Percentiles rank a stretch among this genome's conserved stretches.
phyloP scores from a whole-genome alignment of 1,284 basidiomycete genomes.

The Irpex lacteus region DNA sequence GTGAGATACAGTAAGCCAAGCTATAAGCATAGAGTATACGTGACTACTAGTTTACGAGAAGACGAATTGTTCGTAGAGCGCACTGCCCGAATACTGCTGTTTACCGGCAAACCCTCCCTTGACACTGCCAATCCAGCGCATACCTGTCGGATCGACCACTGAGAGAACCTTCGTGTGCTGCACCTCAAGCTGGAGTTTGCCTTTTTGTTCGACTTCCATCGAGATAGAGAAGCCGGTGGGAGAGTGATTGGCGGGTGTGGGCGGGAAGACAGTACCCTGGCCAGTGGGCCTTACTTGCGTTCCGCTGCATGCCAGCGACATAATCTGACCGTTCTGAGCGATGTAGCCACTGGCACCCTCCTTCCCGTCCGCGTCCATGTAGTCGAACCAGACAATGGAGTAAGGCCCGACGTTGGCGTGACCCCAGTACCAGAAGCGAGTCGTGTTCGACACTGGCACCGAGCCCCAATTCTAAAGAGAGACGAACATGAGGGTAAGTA shows the following conservation, averaged over 20 bases:
- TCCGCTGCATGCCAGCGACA: slow-evolving; percentile 1
- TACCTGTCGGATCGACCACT: not conserved
- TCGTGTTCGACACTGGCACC: not conserved
- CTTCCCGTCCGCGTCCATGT: slow-evolving; percentile 5
- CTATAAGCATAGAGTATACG: too few species aligned
- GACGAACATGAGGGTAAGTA: not conserved
- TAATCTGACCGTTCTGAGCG: slow-evolving; percentile 4
- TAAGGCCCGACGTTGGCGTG: slow-evolving; percentile 11
- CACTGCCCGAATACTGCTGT: slow-evolving; percentile 5
- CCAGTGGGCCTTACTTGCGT: slow-evolving; percentile 8
- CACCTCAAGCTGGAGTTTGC: not conserved
- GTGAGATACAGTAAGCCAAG: not conserved
- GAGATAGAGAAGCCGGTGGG: slow-evolving; percentile 8
- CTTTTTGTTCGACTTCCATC: slow-evolving; percentile 1
- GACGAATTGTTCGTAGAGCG: slow-evolving; percentile 13
- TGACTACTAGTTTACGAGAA: not conserved
- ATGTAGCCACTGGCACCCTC: slow-evolving; percentile 11
- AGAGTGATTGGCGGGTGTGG: slow-evolving; percentile 1
- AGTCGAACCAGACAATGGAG: slow-evolving; percentile 16
- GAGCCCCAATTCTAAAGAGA: slow-evolving; percentile 12
- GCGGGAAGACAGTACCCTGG: slow-evolving; percentile 5
- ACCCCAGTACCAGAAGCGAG: slow-evolving; percentile 15
- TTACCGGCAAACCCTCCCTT: slow-evolving; percentile 8
- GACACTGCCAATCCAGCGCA: slow-evolving; percentile 9
- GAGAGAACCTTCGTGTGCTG: not conserved